Base-by-base conservation (phyloP, 179 eudicot species). In the Amaranthus tricolor region DNA sequence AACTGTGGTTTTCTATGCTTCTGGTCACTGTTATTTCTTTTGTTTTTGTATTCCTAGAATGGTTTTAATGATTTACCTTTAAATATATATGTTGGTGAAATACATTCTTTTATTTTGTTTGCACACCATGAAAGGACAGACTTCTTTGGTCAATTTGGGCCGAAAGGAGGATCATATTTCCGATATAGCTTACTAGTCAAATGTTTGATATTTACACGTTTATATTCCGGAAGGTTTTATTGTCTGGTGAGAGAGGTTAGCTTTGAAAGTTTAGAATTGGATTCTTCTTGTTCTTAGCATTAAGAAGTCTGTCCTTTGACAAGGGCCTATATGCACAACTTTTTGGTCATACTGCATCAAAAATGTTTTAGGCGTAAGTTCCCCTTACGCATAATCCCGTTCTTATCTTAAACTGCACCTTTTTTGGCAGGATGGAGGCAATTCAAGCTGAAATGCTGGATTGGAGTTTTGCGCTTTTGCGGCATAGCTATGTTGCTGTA, bases 391-490 rank as follows among this genome's bases (percentile, higher is more conserved):
- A 19, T 9, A 51, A 68, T 7, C 3, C 48, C 47, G 0, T 43
- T 68, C 74, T 68, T 44, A 74, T 61, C 2, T 15, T 12, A 9
- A n/a, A 64, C 6, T 21, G 60, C 20, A 49, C 44, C 11, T 5
- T 40, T 71, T 56, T 75, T 63, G 69, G 3, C 72, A 79, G 79
- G 78, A 75, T 69, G 82, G 72, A 70, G 57, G 68, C 68, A 70
- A 68, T 70, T 79, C 76, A 7, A 75, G 72, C 62, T 75, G 75
- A 79, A 68, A 63, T 54, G 17, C 47, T 15, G 17, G 76, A 70
- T 66, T 49, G 12, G 68, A 54, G 66, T 64, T 54, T 53, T 48
- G 49, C 79, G 5, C 61, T 64, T 54, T 53, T 40, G 43, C 79
- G 5, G 45, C 67, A 49, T 70, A 13, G 61, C 49, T 40, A 48